phyloP scores from a whole-genome alignment of 202 grass and related monocot genomes.

The Cymbopogon flexuosus region DNA sequence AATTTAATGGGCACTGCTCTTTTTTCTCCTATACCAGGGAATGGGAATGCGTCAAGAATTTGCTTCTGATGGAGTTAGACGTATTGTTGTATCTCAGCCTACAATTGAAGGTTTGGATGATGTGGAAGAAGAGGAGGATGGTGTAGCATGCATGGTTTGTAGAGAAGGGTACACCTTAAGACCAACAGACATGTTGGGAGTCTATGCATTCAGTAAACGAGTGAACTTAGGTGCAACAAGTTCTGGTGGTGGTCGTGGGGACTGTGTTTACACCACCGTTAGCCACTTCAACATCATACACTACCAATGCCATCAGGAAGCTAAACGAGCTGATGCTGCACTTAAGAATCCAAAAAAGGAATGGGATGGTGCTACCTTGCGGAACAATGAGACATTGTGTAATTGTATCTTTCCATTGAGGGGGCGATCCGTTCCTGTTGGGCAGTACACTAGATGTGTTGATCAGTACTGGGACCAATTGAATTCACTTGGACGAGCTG shows the following conservation, averaged over 20 bases:
- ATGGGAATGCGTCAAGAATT: slow-evolving; percentile 91
- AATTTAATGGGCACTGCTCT: slow-evolving; percentile 5
- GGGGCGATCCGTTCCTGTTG: slow-evolving; percentile 69
- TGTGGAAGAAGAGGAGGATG: slow-evolving; percentile 90
- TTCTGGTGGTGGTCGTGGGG: slow-evolving; percentile 65
- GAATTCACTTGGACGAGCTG: slow-evolving; percentile 78
- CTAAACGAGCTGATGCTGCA: slow-evolving; percentile 85
- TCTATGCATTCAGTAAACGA: slow-evolving; percentile 91
- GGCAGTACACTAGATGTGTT: slow-evolving; percentile 70
- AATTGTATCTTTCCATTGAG: slow-evolving; percentile 94
- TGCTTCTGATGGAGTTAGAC: slow-evolving; percentile 76
- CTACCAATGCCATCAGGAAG: slow-evolving; percentile 95
- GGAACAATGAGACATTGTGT: slow-evolving; percentile 95
- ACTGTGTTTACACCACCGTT: slow-evolving; percentile 95
- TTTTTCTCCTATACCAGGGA: slow-evolving; percentile 36
- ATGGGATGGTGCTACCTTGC: slow-evolving; percentile 94
- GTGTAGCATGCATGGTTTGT: slow-evolving; percentile 93
- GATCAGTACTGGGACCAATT: slow-evolving; percentile 98
- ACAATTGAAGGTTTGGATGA: slow-evolving; percentile 91
- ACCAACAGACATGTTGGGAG: slow-evolving; percentile 83
- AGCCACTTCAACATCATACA: slow-evolving; percentile 98
- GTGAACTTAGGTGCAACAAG: slow-evolving; percentile 74
- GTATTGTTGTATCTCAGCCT: slow-evolving; percentile 88
- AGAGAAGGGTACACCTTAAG: slow-evolving; percentile 93
- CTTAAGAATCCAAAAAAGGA: slow-evolving; percentile 93